phyloP scores from a whole-genome alignment of 176 grass and related monocot genomes.

The Carex myosuroides region DNA sequence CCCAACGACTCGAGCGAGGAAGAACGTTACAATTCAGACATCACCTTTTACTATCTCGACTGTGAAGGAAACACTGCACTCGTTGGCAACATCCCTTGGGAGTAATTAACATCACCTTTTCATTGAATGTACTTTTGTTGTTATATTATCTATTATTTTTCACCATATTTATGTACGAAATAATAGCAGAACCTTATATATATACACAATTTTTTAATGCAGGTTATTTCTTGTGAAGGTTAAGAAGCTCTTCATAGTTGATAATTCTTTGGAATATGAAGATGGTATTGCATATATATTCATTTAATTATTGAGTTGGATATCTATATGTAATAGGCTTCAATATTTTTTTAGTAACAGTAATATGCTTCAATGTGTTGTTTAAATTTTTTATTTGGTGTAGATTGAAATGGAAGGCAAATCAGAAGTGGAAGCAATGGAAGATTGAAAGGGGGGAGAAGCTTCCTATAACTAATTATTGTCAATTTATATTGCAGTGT shows the following conservation, averaged over 20 bases:
- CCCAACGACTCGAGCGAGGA: background rate
- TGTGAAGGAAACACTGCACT: background rate
- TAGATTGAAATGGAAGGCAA: background rate
- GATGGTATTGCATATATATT: background rate
- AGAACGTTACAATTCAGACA: conserved; percentile 7
- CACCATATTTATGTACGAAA: background rate
- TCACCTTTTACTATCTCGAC: conserved; percentile 15
- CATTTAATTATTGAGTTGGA: background rate
- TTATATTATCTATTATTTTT: background rate
- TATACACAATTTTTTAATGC: background rate
- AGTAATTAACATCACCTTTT: background rate
- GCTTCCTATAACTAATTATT: background rate
- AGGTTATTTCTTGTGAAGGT: conserved; percentile 16
- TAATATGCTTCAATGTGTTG: background rate
- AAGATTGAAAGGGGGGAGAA: background rate
- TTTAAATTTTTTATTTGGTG: background rate
- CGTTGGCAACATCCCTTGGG: conserved; percentile 10
- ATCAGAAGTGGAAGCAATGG: background rate
- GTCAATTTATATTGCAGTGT: conserved; percentile 4
- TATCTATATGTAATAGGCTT: background rate
- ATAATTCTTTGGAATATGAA: conserved; percentile 14
- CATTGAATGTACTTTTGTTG: background rate
- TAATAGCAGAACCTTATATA: background rate
- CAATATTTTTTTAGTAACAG: too few species aligned
- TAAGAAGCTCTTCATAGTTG: conserved; percentile 15